Base-by-base conservation (phyloP, 2,329 filamentous ascomycete genomes). In the Neonectria ditissima region DNA sequence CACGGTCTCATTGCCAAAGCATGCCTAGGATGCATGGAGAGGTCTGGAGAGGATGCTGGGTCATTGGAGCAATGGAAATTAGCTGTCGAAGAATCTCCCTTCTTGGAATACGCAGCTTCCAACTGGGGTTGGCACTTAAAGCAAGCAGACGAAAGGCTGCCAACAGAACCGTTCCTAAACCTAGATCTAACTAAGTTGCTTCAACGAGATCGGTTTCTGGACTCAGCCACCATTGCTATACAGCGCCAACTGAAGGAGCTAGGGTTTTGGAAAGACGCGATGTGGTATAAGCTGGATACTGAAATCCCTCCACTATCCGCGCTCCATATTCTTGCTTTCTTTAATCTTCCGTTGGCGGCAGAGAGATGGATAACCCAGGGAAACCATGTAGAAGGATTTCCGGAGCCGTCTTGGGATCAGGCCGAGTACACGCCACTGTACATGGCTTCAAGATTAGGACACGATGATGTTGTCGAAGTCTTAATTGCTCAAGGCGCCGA, bases 71-170 rank as follows among this genome's bases (percentile, higher is more conserved):
- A 55, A 16, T 56, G 43, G 43, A 47, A 48, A 22, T 18, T 2
- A 9, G 54, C 41, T 16, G 30, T 56, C n/a, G 20, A 39, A 5
- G 54, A 28, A 11, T 56, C 54, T 28, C 54, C 54, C 8, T 56
- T 56, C 13, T 14, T 56, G 14, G 26, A 48, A 18, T 56, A 56
- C 16, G 43, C 43, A 9, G 54, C 54, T 11, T 32, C 54, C 8
- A 56, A 56, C 14, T 56, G 54, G 54, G 54, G 43, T 16, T 56
- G 41, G 41, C 54, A 56, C 32, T 37, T 56, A 8, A 39, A 39
- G 18, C 28, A 48, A 20, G 54, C 54, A 24, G 54, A 32, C 13
- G 54, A 56, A 34, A 34, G n/a, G 9, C 41, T 48, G 5, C 54
- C 54, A 11, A 9, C 8, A 2, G 37, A 56, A n/a, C 43, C 54